Evolutionary conservation across 2,329 filamentous ascomycete species (phyloP), one percentile per base, ranked within the genome.

Genomic region (Aureobasidium lini): DNA sequence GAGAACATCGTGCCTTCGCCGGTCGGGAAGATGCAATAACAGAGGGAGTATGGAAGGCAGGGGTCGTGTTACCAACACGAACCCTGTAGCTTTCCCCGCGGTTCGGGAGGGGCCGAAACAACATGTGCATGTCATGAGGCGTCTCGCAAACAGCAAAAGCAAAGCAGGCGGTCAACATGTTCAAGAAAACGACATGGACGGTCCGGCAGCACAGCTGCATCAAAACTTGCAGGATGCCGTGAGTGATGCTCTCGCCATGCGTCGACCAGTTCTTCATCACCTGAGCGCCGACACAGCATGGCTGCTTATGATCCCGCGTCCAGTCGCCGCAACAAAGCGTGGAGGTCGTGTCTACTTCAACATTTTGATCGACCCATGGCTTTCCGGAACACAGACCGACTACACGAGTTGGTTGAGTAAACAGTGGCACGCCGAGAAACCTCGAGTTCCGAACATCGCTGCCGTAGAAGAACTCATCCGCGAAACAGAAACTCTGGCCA

Each of bases 241-340:
- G 40, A 71, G 72, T 40, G 66, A 70, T 48, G 66, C 73, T 23
- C 71, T 78, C 49, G 69, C 72, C 32, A 71, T 71, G 52, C 75
- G 73, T 42, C 74, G 79, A 29, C 81, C 81, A 1, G 67, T 87
- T 42, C 76, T 88, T 8, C 81, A 82, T 56, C 84, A 87, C 69
- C 75, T 88, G 34, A 87, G 87, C 69, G 84, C 81, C 64, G 84
- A 88, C 71, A 86, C 83, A 4, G 83, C 80, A 23, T 88, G 85
- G 84, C 75, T 88, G 2, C 72, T 87, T n/a, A 83, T 85, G 62
- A 74, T 88, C 8, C 84, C 84, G 1, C 78, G 80, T 46, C 83
- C 82, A 5, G 65, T 72, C 0, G 70, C 72, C 32, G 72, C 72
- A 2, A 66, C 73, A 23, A 73, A 70, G 49, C 74, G 76, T 42